Base-by-base conservation (phyloP, 129 eudicot genomes). In the Flaveria trinervia region DNA sequence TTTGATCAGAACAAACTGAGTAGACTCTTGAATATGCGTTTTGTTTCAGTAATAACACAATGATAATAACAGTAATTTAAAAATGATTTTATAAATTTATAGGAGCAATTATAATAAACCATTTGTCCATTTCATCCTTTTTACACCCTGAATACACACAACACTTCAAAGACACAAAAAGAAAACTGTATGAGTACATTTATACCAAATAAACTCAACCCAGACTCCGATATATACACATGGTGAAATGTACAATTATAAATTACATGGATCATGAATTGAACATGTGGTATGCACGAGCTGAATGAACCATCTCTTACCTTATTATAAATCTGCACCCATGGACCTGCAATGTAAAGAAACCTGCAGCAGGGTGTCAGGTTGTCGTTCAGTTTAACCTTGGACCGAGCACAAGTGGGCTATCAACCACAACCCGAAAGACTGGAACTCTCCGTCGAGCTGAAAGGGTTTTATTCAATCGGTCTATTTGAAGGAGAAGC, bases 351-450 rank as follows among this genome's bases (percentile, higher is more conserved):
- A 70, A 39, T 56, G 33, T 26, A 57, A 56, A 77, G 50, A 69
- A 28, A 62, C 77, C 15, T 46, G 39, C 77, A 69, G 48, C 49
- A 22, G 43, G 22, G 61, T 60, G 65, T 62, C 77, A 49, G 50
- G 71, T 79, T 41, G 66, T 45, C 56, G 15, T 61, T 39, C 66
- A 50, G 55, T 61, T 79, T 48, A 51, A 13, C 77, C 73, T 71
- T 71, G 77, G 72, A 75, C 50, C 25, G 3, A 74, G 41, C 75
- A 57, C 56, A 36, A 68, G 28, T 48, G 80, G 76, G 66, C 71
- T 60, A 68, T 81, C 77, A 75, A 81, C 77, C 72, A 75, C 59
- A 75, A 81, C 84, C 71, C 80, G 65, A 16, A 81, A 41, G 56
- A 75, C 84, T 46, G 80, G 84, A 75, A 75, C 84, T 54, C 72